Percentiles rank a stretch among this genome's conserved stretches.
These are phyloP conservation scores for Daldinia concentrica DNA, from an alignment of 495 filamentous ascomycete species.

Conservation along the genomic window DNA sequence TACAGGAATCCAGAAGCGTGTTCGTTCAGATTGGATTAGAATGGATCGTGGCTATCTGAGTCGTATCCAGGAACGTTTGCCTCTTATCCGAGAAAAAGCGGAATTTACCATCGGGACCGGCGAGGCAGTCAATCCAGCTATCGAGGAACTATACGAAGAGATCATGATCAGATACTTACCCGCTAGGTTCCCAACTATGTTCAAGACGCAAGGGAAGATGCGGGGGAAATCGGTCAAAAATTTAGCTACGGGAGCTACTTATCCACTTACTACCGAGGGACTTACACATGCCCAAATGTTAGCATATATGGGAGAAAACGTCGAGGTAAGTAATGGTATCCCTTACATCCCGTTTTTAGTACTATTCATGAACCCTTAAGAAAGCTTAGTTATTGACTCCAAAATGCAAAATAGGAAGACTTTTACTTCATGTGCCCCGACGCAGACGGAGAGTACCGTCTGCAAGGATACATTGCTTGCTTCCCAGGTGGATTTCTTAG, in stretches of 20 bases:
- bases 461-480: slow-evolving; percentile 41
- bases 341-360: background rate
- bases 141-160: slow-evolving; percentile 35
- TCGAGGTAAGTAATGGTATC: slow-evolving; percentile 16
- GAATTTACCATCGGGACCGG: slow-evolving; percentile 33
- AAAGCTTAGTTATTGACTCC: background rate
- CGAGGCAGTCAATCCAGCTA: slow-evolving; percentile 33
- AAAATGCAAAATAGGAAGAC: slow-evolving; percentile 17
- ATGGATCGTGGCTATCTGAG: slow-evolving; percentile 30
- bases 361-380: background rate
- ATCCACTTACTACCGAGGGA: slow-evolving; percentile 15
- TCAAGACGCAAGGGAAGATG: slow-evolving; percentile 11
- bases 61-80: slow-evolving; percentile 27
- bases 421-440: slow-evolving; percentile 44
- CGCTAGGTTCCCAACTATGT: slow-evolving; percentile 37
- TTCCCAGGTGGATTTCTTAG: slow-evolving; percentile 38
- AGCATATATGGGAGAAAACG: slow-evolving; percentile 34
- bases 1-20: slow-evolving; percentile 30
- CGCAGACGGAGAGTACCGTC: slow-evolving; percentile 19
- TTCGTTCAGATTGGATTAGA: slow-evolving; percentile 34
- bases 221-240: slow-evolving; percentile 24
- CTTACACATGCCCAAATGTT: slow-evolving; percentile 30
- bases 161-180: slow-evolving; percentile 38
- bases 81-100: slow-evolving; percentile 23
- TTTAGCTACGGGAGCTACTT: slow-evolving; percentile 25